Percentiles rank a stretch among this genome's conserved stretches.
Evolutionary conservation across 139 green algal species (phyloP).

Genomic region (Haematococcus sp.): DNA sequence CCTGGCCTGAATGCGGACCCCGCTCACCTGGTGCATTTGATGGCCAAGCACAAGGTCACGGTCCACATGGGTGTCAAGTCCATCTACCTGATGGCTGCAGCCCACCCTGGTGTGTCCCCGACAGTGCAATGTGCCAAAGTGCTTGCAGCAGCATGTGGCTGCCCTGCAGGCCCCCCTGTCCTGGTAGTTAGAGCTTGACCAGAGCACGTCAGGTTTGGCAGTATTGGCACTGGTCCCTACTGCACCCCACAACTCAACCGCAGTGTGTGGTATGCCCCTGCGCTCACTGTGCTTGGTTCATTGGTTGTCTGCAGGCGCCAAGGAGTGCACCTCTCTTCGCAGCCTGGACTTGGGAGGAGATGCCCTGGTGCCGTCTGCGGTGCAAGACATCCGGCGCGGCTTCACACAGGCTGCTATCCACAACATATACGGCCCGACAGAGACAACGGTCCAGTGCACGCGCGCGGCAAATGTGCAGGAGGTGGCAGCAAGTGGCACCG

Average conservation of each 20-base stretch:
- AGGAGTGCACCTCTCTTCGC: not conserved
- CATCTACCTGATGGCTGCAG: not conserved
- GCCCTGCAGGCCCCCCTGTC: too few species aligned
- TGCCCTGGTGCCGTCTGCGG: not conserved
- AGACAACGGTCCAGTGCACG: conserved; percentile 28
- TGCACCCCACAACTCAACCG: too few species aligned
- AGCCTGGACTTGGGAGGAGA: conserved; percentile 5
- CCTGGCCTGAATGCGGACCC: conserved; percentile 25
- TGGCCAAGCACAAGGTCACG: not conserved
- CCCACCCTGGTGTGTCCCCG: not conserved
- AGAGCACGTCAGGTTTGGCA: too few species aligned
- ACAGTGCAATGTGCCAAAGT: too few species aligned
- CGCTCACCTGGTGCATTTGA: not conserved
- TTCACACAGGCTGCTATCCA: conserved; percentile 21
- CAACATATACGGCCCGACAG: conserved; percentile 43
- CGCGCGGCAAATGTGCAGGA: too few species aligned
- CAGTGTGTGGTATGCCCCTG: too few species aligned
- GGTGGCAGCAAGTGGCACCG: too few species aligned
- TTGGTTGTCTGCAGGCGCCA: not conserved
- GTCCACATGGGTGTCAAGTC: too few species aligned
- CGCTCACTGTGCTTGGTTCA: too few species aligned
- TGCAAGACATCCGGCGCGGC: not conserved
- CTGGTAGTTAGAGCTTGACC: too few species aligned
- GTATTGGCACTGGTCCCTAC: too few species aligned
- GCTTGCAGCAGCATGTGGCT: too few species aligned